A percentile compares a stretch with the other conserved stretches of the same genome.
These are phyloP conservation scores for Cicer cuneatum DNA, from an alignment of 306 rosid genomes.

Conservation along the genomic window DNA sequence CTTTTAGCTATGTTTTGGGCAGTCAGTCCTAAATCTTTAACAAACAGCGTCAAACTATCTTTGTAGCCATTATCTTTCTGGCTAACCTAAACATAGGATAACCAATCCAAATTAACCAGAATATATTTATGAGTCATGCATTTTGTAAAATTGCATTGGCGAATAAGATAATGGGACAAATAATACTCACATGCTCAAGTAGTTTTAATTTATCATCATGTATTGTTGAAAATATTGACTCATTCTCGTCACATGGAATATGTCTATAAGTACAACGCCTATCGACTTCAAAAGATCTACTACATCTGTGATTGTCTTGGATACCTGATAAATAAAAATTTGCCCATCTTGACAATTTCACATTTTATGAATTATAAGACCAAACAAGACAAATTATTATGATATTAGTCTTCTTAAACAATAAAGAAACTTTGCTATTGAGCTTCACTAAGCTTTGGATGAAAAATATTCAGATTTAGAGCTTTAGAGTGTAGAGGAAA, in stretches of 20 bases:
- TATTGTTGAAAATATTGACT: slow-evolving; percentile 42
- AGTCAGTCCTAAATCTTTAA: slow-evolving; percentile 59
- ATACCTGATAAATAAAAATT: slow-evolving; percentile 41
- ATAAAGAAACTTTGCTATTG: not conserved
- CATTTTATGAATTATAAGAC: not conserved
- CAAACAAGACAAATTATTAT: slow-evolving; percentile 6
- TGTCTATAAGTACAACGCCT: slow-evolving; percentile 48
- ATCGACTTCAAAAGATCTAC: slow-evolving; percentile 43
- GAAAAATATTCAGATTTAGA: not conserved
- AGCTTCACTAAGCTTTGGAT: not conserved
- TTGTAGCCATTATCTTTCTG: slow-evolving; percentile 54
- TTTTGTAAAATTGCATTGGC: not conserved
- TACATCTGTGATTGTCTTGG: slow-evolving; percentile 38
- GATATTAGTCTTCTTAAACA: not conserved
- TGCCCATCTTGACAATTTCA: not conserved
- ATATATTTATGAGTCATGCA: not conserved
- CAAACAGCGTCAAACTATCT: slow-evolving; percentile 67
- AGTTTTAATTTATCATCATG: slow-evolving; percentile 46
- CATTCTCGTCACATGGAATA: slow-evolving; percentile 37
- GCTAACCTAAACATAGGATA: slow-evolving; percentile 47
- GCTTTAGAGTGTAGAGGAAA: not conserved
- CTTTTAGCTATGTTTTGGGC: slow-evolving; percentile 56
- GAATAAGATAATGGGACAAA: not conserved
- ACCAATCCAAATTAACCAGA: not conserved
- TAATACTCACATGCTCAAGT: slow-evolving; percentile 50